Evolutionary conservation across 495 filamentous ascomycete genomes (phyloP).

Genomic region (Aspergillus sparsus): DNA sequence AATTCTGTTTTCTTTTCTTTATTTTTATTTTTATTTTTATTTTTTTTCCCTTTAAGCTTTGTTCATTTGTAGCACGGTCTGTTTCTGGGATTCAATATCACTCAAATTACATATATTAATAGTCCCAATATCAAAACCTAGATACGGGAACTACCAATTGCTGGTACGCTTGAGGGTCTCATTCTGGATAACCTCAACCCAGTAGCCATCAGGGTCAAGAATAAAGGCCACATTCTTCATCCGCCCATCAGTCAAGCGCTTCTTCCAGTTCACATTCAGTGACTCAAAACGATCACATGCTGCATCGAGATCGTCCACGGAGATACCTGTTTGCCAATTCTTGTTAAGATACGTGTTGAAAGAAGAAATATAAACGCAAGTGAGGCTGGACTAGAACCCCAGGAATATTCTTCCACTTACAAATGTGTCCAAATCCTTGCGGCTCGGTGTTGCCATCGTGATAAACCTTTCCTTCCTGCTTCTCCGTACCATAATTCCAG

Average conservation of each 20-base stretch:
- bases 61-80: too few species aligned
- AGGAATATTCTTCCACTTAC: slow-evolving; percentile 47
- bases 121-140: neutral
- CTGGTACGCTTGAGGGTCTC: slow-evolving; percentile 50
- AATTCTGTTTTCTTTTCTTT: too few species aligned
- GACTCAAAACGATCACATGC: slow-evolving; percentile 85
- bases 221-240: slow-evolving; percentile 97
- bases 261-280: slow-evolving; percentile 85
- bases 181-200: slow-evolving; percentile 87
- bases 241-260: slow-evolving; percentile 83
- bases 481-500: slow-evolving; percentile 97
- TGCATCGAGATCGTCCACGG: slow-evolving; percentile 85
- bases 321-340: slow-evolving; percentile 54
- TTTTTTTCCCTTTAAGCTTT: too few species aligned
- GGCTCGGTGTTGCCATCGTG: slow-evolving; percentile 91
- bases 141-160: slow-evolving; percentile 40
- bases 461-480: slow-evolving; percentile 78
- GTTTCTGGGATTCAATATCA: neutral
- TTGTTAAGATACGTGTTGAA: neutral
- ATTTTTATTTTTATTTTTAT: too few species aligned
- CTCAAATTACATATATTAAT: neutral
- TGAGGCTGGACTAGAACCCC: too few species aligned
- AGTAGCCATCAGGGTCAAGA: slow-evolving; percentile 89
- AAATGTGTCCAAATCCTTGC: slow-evolving; percentile 92
- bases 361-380: neutral